Base-by-base conservation (phyloP, 768 basidiomycete genomes). In the Sutorius australiensis region DNA sequence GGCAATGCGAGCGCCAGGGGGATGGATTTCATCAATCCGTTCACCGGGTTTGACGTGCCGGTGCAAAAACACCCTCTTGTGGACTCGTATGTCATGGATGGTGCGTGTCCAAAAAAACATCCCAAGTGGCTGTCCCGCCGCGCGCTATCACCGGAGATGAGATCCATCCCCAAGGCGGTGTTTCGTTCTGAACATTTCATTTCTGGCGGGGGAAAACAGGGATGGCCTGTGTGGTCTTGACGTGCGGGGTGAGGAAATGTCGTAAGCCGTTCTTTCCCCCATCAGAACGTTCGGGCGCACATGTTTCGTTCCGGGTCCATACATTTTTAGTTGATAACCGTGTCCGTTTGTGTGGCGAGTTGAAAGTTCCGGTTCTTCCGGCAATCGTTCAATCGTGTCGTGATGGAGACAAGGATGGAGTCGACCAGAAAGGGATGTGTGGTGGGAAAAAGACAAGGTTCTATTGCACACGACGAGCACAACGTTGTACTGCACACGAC, bases 131-230 rank as follows among this genome's bases (percentile, higher is more conserved):
- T 55, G 32, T 50, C 44, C 50, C 8, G 2, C 3, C 5, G 5
- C 27, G 41, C 16, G 38, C 13, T 46, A 58, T 42, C 51, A 2
- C 51, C 51, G n/a, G 50, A 34, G 33, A 50, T 48, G 34, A 49
- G 33, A 36, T 48, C 16, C 4, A 28, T 14, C 12, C 10, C 13
- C 34, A 48, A 50, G 33, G 50, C 50, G 34, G 17, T 28, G 50
- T 51, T 30, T 27, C 2, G 19, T 12, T n/a, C 16, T 16, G 16
- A 27, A 9, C 7, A n/a, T 30, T n/a, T 17, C 28, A 30, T 12
- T 43, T 28, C 6, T 17, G 42, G 9, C 28, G 38, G 17, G 17
- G 38, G 17, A 6, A 17, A 17, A 10, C 19, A 13, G 13, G 9
- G 13, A 37, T 38, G 17, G 11, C 37, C 37, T 12, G 17, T 19